Base-by-base conservation (phyloP, 2,329 filamentous ascomycete species). In the Chaetothyriales sp. region DNA sequence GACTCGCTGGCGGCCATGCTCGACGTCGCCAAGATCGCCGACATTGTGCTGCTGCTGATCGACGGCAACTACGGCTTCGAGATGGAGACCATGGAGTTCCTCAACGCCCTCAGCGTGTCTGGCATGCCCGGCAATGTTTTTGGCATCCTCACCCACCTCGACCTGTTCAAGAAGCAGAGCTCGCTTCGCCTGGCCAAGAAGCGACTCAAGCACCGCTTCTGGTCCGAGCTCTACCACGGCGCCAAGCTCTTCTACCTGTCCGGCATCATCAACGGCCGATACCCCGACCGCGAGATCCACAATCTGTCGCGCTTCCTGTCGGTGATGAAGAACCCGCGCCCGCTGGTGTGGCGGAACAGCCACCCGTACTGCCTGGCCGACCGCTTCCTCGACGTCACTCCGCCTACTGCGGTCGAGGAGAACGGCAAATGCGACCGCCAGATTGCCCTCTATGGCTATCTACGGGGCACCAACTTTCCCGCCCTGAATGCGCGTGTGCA, bases 31-130 rank as follows among this genome's bases (percentile, higher is more conserved):
- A 98, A 98, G 70, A 86, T 98, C 44, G 92, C 94, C 18, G 92
- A 98, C 67, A 95, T 98, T 62, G 87, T 97, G 5, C 76, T 98
- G 48, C 77, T 98, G 52, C 92, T 98, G 86, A 98, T 98, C 61
- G 92, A 98, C 65, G 94, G 92, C 51, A 97, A 97, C 70, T 98
- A 86, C 64, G 94, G 92, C 13, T 98, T 98, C 65, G 92, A 98
- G 71, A 98, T 98, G 92, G 92, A 98, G 76, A 98, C 92, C 0
- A 98, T 98, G 92, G 92, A 98, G 70, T 98, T 98, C 56, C 73
- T 98, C 64, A 97, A 95, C 62, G 83, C 95, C 18, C 74, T 98
- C 48, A 85, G 86, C n/a, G 81, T 88, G 2, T 94, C 86, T 28
- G 92, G 92, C 67, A 97, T 98, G 90, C 92, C 94, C 0, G 90